Percentiles rank a stretch among this genome's conserved stretches.
Evolutionary conservation across 1,284 basidiomycete genomes (phyloP).

Genomic region (Ganoderma lucidum): DNA sequence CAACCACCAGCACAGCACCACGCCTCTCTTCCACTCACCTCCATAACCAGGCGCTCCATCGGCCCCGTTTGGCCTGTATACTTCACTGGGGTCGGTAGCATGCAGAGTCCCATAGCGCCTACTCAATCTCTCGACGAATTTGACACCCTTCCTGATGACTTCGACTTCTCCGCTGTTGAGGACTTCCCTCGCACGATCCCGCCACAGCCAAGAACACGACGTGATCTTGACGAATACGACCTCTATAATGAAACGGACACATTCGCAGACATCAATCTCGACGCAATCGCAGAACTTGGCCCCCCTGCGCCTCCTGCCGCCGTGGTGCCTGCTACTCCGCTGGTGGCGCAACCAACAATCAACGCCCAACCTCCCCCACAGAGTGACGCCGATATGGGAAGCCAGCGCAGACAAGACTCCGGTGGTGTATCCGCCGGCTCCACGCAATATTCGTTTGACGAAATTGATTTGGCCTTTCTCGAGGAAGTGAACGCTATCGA

Average conservation of each 20-base stretch:
- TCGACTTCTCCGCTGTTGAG: slow-evolving; percentile 25
- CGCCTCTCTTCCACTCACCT: background rate
- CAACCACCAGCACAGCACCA: background rate
- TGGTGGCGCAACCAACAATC: background rate
- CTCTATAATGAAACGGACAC: slow-evolving; percentile 26
- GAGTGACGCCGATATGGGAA: background rate
- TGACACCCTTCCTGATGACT: slow-evolving; percentile 28
- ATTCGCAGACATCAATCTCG: slow-evolving; percentile 34
- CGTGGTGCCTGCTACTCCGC: background rate
- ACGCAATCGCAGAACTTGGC: slow-evolving; percentile 32
- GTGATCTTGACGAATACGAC: slow-evolving; percentile 23
- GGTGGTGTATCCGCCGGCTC: slow-evolving; percentile 13
- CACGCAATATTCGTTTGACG: slow-evolving; percentile 39
- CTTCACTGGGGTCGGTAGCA: background rate
- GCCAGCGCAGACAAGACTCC: background rate
- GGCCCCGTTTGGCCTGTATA: background rate
- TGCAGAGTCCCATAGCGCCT: background rate
- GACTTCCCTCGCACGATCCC: background rate
- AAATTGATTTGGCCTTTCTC: slow-evolving; percentile 22
- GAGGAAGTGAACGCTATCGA: slow-evolving; percentile 11
- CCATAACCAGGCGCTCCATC: background rate
- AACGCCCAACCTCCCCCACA: slow-evolving; percentile 4
- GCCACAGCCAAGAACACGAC: background rate
- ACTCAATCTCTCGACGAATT: slow-evolving; percentile 18
- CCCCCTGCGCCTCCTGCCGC: background rate